Evolutionary conservation across 192 early-diverging fungal genomes (phyloP).

Genomic region (Lunasporangiospora selenospora): DNA sequence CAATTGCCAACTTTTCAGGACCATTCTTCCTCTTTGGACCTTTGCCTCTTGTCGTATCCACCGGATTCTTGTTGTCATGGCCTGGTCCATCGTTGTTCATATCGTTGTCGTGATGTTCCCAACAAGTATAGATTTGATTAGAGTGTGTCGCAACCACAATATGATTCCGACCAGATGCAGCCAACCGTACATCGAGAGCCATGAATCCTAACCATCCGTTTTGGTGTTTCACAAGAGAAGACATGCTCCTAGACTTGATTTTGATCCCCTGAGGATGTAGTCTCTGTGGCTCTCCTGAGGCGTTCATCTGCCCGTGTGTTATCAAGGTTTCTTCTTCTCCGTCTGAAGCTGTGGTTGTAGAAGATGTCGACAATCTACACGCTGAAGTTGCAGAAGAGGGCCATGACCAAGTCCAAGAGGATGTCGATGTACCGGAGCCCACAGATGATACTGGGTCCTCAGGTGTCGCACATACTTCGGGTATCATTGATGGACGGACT

Average conservation of each 20-base stretch:
- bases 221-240: slow-evolving; percentile 21
- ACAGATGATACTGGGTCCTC: slow-evolving; percentile 2
- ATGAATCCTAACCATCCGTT: slow-evolving; percentile 33
- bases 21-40: too few species aligned
- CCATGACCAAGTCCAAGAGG: slow-evolving; percentile 29
- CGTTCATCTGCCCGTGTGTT: too few species aligned
- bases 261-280: neutral
- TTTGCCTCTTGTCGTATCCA: too few species aligned
- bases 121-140: slow-evolving; percentile 38
- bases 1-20: too few species aligned
- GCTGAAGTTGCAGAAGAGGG: slow-evolving; percentile 3
- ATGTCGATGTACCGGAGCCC: slow-evolving; percentile 1
- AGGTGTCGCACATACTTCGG: neutral
- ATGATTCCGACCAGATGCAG: slow-evolving; percentile 20
- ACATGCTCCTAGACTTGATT: slow-evolving; percentile 36
- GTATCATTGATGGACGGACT: slow-evolving; percentile 6
- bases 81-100: neutral
- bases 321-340: too few species aligned
- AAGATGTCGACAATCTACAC: neutral
- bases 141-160: slow-evolving; percentile 28
- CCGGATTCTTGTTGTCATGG: too few species aligned
- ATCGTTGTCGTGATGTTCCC: slow-evolving; percentile 8
- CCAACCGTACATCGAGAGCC: slow-evolving; percentile 15
- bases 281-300: too few species aligned
- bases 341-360: neutral